A percentile compares a stretch with the other conserved stretches of the same genome.
Conservation (phyloP, 345 rosid species). For the Abelmoschus esculentus region DNA sequence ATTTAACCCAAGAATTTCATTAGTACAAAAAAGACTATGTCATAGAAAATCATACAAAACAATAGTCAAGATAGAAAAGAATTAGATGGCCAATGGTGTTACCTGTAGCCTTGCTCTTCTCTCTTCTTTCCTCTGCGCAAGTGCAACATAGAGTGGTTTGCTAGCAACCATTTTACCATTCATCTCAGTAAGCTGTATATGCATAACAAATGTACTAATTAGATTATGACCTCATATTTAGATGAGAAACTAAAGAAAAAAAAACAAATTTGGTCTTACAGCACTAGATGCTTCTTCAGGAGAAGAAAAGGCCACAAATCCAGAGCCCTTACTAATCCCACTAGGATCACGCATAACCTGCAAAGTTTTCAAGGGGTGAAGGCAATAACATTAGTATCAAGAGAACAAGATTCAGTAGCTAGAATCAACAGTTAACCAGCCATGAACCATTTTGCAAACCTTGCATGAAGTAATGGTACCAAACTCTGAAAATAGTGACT, state of each 20-base stretch:
- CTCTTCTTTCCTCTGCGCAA: constrained; percentile 73
- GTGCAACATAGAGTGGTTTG: constrained; percentile 75
- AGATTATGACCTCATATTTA: not conserved
- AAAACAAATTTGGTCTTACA: constrained; percentile 37
- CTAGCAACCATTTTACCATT: constrained; percentile 55
- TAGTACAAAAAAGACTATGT: not conserved
- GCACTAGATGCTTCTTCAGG: constrained; percentile 90
- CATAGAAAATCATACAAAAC: not conserved
- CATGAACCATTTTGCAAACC: constrained; percentile 33
- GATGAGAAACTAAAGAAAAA: not conserved
- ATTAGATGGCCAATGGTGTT: not conserved
- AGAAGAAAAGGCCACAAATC: constrained; percentile 84
- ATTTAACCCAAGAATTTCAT: not conserved
- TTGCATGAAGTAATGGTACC: constrained; percentile 86
- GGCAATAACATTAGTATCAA: not conserved
- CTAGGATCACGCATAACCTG: constrained; percentile 89
- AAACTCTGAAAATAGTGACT: constrained; percentile 64
- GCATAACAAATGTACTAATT: constrained; percentile 10
- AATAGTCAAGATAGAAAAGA: not conserved
- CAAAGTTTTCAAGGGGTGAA: not conserved
- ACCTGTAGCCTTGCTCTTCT: constrained; percentile 79
- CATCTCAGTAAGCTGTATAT: constrained; percentile 56
- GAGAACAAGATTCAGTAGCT: not conserved
- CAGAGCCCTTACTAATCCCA: constrained; percentile 88
- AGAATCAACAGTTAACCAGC: not conserved